Conservation (phyloP, 2,329 filamentous ascomycete genomes). For the Fusarium avenaceum region DNA sequence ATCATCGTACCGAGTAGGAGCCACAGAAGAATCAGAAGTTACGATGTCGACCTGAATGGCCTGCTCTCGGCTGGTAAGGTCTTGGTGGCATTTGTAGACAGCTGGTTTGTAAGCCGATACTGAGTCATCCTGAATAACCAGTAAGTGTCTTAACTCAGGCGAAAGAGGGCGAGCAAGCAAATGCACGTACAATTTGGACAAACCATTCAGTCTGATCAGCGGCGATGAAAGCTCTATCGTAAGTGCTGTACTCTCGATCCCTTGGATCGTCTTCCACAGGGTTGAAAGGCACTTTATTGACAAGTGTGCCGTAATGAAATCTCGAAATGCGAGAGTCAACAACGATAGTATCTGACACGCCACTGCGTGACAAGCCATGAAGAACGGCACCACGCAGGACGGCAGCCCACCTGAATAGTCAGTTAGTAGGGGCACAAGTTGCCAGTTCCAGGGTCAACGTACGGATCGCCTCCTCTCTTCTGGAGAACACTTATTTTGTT, state of each 20-base stretch:
- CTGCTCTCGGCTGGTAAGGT: not conserved
- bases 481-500: conserved; percentile 52
- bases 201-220: conserved; percentile 52
- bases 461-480: conserved; percentile 51
- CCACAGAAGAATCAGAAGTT: conserved; percentile 10
- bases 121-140: conserved; percentile 21
- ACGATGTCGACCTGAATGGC: conserved; percentile 30
- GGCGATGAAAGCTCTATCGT: conserved; percentile 31
- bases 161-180: not conserved
- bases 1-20: conserved; percentile 17
- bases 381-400: conserved; percentile 54
- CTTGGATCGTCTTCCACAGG: conserved; percentile 15
- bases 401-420: conserved; percentile 52
- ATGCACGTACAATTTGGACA: conserved; percentile 37
- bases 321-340: conserved; percentile 50
- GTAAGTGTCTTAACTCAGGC: not conserved
- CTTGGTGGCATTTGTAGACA: conserved; percentile 21
- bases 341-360: conserved; percentile 6
- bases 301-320: conserved; percentile 48
- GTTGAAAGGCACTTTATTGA: conserved; percentile 34
- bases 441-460: conserved; percentile 22
- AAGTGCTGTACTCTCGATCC: conserved; percentile 43
- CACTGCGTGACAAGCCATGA: conserved; percentile 40
- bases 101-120: conserved; percentile 27
- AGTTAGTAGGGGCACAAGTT: not conserved